Evolutionary conservation across 2,329 filamentous ascomycete genomes (phyloP), one percentile per base, ranked within the genome.

Genomic region (Paracoccidioides lutzii): DNA sequence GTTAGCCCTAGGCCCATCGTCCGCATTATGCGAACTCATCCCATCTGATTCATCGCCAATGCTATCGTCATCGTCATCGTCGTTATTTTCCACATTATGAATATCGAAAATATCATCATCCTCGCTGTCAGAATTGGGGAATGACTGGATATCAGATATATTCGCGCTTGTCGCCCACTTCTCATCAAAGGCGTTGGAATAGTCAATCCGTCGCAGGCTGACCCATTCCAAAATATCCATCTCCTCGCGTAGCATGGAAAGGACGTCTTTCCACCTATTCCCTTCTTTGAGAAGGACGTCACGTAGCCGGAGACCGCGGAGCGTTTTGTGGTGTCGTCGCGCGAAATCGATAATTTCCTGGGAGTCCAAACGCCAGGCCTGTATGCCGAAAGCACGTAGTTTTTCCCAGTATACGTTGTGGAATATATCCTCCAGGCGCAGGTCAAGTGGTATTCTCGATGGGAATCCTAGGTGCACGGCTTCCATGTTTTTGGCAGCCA

Each of bases 391-490:
- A 1, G 81, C 81, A 38, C 80, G 75, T 4, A 87, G 71, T 38
- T 78, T 79, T 12, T 78, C 75, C 81, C 81, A 85, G 45, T 75
- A 74, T 6, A 83, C 75, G 56, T 79, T 71, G 62, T 85, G 81
- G 63, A 87, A 85, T 30, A 86, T 73, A 5, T 77, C 74, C 57
- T 83, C 79, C 2, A 86, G 73, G 4, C 74, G 73, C 22, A 85
- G 66, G 28, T 75, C 76, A 2, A 85, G 68, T 0, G 81, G 81
- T 15, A 73, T 66, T 55, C 79, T 74, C 5, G 77, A 76, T 0
- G 80, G 79, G 60, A 85, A 86, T 3, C 83, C 82, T 38, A 87
- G 74, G 61, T 86, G 82, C 15, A 87, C 71, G 22, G 81, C 77
- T 57, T 80, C 76, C 62, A 87, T 77, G 57, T 82, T 81, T 53